Conservation (phyloP, 2,329 filamentous ascomycete genomes). For the Clonostachys byssicola region DNA sequence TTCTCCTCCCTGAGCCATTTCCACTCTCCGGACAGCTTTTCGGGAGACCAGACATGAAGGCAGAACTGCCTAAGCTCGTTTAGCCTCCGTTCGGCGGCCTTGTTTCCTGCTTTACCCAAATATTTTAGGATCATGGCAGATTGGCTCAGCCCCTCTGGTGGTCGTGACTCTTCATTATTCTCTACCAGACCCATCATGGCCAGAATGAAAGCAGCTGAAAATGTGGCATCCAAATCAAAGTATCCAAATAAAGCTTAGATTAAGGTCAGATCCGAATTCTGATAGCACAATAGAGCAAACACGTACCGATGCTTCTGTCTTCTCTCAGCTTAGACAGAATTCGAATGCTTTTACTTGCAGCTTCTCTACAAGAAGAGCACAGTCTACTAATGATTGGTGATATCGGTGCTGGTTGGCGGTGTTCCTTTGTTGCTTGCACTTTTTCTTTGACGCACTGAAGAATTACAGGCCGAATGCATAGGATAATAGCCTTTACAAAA, state of each 20-base stretch:
- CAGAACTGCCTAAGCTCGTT: conserved; percentile 17
- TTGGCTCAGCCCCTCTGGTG: conserved; percentile 13
- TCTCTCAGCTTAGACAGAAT: conserved; percentile 12
- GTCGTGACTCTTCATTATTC: conserved; percentile 9
- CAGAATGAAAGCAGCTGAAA: conserved; percentile 17
- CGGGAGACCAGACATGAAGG: conserved; percentile 14
- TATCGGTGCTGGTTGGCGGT: conserved; percentile 4
- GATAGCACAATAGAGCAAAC: background rate
- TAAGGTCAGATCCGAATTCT: background rate
- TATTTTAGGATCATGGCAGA: conserved; percentile 14
- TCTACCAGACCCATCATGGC: conserved; percentile 19
- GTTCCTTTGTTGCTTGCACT: conserved; percentile 8
- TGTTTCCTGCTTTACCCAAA: conserved; percentile 14
- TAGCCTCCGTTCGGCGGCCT: conserved; percentile 12
- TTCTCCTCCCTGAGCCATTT: conserved; percentile 5
- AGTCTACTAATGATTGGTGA: conserved; percentile 11
- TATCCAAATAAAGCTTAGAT: conserved; percentile 14
- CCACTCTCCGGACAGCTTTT: conserved; percentile 12
- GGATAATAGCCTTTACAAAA: conserved; percentile 15
- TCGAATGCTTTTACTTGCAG: conserved; percentile 15
- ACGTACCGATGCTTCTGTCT: conserved; percentile 12
- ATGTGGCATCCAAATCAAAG: conserved; percentile 18
- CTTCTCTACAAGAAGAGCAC: conserved; percentile 15
- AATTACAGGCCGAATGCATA: conserved; percentile 17
- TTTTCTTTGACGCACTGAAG: conserved; percentile 20